These are phyloP conservation scores for Coemansia nantahalensis DNA, from an alignment of 192 early-diverging fungal genomes.

Conservation along the genomic window DNA sequence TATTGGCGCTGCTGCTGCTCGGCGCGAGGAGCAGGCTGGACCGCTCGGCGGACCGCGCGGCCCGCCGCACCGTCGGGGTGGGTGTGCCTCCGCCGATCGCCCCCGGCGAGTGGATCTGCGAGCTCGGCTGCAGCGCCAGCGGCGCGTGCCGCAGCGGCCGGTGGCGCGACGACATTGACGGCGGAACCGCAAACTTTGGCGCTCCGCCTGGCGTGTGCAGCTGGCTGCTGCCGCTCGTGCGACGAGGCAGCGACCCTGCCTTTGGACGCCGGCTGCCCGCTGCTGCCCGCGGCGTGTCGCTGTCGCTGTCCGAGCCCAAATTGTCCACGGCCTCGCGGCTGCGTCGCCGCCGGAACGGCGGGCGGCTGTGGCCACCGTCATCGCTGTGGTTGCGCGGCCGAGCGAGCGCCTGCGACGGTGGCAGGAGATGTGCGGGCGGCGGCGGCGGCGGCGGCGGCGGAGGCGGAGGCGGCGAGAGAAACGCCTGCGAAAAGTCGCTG, in stretches of 20 bases:
- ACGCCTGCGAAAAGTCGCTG: conserved; percentile 40
- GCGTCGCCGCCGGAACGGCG: background rate
- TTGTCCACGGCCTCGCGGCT: too few species aligned
- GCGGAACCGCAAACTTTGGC: background rate
- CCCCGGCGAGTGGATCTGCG: background rate
- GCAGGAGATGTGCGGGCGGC: background rate
- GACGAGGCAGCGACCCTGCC: background rate
- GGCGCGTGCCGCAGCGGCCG: conserved; percentile 3
- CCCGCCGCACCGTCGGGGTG: background rate
- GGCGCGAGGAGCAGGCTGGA: too few species aligned
- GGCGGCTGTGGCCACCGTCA: too few species aligned
- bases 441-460: background rate
- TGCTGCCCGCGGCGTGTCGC: too few species aligned
- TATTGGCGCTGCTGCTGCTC: background rate
- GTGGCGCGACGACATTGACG: background rate
- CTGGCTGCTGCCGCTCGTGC: conserved; percentile 1
- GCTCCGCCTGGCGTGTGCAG: too few species aligned
- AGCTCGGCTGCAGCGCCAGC: conserved; percentile 10
- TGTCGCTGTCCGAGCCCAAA: too few species aligned
- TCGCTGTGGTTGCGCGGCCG: too few species aligned
- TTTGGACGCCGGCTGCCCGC: background rate
- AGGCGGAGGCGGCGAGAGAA: conserved; percentile 14
- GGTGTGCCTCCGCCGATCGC: background rate
- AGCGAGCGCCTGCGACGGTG: background rate
- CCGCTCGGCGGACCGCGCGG: background rate